These are phyloP conservation scores for Boletus subparvulus DNA, from an alignment of 768 basidiomycete species.

Conservation along the genomic window DNA sequence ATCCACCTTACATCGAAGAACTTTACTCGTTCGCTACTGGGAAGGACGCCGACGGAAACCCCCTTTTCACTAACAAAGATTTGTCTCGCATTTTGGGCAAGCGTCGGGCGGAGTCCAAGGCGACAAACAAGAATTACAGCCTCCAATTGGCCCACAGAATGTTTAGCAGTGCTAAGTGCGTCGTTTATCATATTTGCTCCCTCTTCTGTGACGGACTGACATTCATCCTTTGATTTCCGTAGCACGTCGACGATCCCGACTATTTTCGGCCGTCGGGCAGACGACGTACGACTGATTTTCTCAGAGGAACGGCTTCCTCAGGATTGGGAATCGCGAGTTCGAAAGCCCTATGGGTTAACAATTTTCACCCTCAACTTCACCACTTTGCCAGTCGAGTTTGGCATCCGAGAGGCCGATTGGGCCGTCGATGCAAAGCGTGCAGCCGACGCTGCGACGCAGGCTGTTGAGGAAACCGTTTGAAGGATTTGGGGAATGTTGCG, in stretches of 20 bases:
- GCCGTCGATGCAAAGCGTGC: not conserved
- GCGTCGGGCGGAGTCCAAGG: slow-evolving; percentile 57
- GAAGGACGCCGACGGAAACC: slow-evolving; percentile 46
- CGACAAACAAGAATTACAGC: slow-evolving; percentile 54
- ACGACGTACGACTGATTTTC: slow-evolving; percentile 53
- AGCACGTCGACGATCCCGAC: slow-evolving; percentile 64
- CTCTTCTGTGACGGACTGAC: not conserved
- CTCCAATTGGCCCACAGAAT: slow-evolving; percentile 51
- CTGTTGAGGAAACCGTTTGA: not conserved
- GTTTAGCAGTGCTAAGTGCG: slow-evolving; percentile 70
- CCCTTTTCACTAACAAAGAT: slow-evolving; percentile 56
- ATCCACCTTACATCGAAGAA: slow-evolving; percentile 51
- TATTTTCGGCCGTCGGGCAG: slow-evolving; percentile 61
- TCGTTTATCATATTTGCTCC: slow-evolving; percentile 1
- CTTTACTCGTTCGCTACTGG: slow-evolving; percentile 60
- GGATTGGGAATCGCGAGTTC: slow-evolving; percentile 66
- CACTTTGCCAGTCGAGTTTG: slow-evolving; percentile 1
- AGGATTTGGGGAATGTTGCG: not conserved
- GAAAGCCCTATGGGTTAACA: slow-evolving; percentile 56
- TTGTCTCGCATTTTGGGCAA: slow-evolving; percentile 55
- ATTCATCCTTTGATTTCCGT: not conserved
- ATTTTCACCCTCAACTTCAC: slow-evolving; percentile 50
- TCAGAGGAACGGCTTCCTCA: slow-evolving; percentile 66
- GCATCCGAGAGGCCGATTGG: slow-evolving; percentile 18
- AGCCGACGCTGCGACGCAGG: not conserved